Evolutionary conservation across 2,329 filamentous ascomycete genomes (phyloP).

Genomic region (Colletotrichum echinochloae): DNA sequence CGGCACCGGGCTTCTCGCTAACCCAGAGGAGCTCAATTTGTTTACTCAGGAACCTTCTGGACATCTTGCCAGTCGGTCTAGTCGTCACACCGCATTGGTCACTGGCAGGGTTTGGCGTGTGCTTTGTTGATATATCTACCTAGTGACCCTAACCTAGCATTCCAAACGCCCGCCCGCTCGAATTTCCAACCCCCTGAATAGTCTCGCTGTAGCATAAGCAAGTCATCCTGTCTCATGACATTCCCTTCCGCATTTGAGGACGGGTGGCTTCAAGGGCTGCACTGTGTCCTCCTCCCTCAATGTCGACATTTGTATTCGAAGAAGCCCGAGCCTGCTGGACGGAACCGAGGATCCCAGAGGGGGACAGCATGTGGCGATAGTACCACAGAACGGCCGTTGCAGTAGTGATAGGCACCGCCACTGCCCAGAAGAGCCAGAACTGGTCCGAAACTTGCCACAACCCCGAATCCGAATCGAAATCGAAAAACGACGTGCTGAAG

Average conservation of each 20-base stretch:
- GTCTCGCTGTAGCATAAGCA: neutral
- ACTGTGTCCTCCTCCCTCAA: neutral
- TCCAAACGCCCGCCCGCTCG: neutral
- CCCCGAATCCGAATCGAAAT: constrained; percentile 44
- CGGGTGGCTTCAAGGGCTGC: neutral
- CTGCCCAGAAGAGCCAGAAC: constrained; percentile 54
- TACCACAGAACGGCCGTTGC: constrained; percentile 44
- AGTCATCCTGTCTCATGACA: neutral
- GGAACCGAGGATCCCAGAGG: neutral
- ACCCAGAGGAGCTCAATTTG: constrained; percentile 60
- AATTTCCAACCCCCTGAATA: neutral
- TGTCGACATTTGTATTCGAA: neutral
- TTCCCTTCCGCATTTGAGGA: neutral
- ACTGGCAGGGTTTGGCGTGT: constrained; percentile 54
- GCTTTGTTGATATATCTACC: constrained; percentile 49
- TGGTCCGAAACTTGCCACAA: constrained; percentile 47
- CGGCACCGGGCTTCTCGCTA: constrained; percentile 58
- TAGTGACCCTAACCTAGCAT: neutral
- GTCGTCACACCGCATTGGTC: constrained; percentile 51
- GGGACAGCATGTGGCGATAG: constrained; percentile 11
- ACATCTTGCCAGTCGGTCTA: constrained; percentile 54
- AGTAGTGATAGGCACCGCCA: constrained; percentile 47
- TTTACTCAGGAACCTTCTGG: constrained; percentile 12
- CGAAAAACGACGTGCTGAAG: constrained; percentile 61
- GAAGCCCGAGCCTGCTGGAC: neutral